phyloP scores from a whole-genome alignment of 345 rosid genomes.

The Raphanus sativus region DNA sequence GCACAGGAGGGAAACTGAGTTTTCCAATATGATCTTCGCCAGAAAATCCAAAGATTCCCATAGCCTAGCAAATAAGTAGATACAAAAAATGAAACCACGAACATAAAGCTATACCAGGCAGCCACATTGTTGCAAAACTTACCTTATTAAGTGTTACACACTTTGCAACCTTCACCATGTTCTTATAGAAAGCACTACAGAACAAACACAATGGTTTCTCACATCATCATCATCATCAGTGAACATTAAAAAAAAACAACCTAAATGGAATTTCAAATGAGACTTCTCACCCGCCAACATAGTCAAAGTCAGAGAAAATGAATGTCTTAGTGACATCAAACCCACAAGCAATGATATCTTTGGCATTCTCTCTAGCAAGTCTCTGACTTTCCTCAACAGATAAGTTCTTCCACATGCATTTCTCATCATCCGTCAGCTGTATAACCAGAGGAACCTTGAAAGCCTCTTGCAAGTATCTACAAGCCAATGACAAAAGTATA shows the following conservation, averaged over 20 bases:
- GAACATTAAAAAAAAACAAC: background rate
- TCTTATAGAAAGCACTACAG: conserved; percentile 76
- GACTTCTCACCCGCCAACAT: conserved; percentile 81
- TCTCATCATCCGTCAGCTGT: conserved; percentile 95
- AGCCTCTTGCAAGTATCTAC: conserved; percentile 79
- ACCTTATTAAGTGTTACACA: conserved; percentile 93
- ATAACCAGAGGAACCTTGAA: conserved; percentile 90
- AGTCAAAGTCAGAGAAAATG: conserved; percentile 89
- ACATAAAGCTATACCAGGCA: background rate
- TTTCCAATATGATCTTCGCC: conserved; percentile 98
- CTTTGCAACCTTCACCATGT: conserved; percentile 84
- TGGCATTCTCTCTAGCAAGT: conserved; percentile 92
- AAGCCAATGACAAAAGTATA: background rate
- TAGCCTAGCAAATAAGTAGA: conserved; percentile 48
- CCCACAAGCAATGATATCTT: conserved; percentile 95
- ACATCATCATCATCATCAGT: conserved; percentile 4
- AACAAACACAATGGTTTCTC: conserved; percentile 30
- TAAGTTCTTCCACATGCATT: conserved; percentile 86
- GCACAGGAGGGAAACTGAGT: conserved; percentile 90
- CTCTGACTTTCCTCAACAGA: conserved; percentile 83
- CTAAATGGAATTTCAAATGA: background rate
- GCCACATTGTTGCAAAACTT: background rate
- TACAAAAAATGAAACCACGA: conserved; percentile 7
- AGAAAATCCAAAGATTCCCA: conserved; percentile 84
- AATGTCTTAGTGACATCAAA: conserved; percentile 82